phyloP scores from a whole-genome alignment of 2,329 filamentous ascomycete species.

The Cladophialophora exuberans region DNA sequence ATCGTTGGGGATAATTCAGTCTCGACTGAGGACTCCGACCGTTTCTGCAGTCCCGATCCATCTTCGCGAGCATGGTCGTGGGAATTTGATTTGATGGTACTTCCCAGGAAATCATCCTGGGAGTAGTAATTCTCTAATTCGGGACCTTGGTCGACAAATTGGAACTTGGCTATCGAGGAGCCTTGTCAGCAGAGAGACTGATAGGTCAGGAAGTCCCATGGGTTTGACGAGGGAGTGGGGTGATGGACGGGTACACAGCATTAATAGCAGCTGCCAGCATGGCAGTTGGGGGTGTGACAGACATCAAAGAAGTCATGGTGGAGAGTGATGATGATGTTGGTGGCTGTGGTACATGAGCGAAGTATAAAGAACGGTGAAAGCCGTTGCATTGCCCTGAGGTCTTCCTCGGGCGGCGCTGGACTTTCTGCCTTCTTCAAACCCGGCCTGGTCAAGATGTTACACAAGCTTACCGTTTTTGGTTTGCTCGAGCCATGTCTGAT shows the following conservation, averaged over 20 bases:
- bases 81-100: slow-evolving; percentile 14
- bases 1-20: slow-evolving; percentile 18
- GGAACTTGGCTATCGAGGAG: slow-evolving; percentile 29
- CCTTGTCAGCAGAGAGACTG: slow-evolving; percentile 10
- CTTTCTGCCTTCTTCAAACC: too few species aligned
- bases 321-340: slow-evolving; percentile 6
- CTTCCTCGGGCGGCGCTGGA: too few species aligned
- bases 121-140: slow-evolving; percentile 35
- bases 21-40: slow-evolving; percentile 11
- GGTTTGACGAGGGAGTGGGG: neutral
- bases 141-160: slow-evolving; percentile 34
- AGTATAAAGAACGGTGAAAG: slow-evolving; percentile 17
- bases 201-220: slow-evolving; percentile 13
- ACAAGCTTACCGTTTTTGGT: slow-evolving; percentile 34
- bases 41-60: slow-evolving; percentile 3
- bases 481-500: slow-evolving; percentile 34
- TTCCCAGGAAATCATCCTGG: slow-evolving; percentile 24
- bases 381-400: slow-evolving; percentile 8
- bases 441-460: slow-evolving; percentile 18
- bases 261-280: slow-evolving; percentile 15
- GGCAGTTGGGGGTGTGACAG: slow-evolving; percentile 15
- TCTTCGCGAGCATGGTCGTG: slow-evolving; percentile 20
- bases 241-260: slow-evolving; percentile 13
- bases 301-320: neutral
- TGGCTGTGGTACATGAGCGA: slow-evolving; percentile 2